Conservation (phyloP, 306 rosid species). For the Betula pendula region DNA sequence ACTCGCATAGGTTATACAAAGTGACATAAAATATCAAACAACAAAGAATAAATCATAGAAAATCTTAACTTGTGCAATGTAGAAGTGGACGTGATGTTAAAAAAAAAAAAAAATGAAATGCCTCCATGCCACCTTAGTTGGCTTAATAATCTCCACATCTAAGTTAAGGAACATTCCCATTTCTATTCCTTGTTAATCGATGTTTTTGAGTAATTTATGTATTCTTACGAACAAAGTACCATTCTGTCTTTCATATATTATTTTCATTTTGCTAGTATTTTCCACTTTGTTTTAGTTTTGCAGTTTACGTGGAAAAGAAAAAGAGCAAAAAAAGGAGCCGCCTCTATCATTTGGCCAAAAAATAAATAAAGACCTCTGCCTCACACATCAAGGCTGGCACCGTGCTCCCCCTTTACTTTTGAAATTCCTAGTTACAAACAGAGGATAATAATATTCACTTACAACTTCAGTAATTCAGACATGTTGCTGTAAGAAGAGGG, state of each 20-base stretch:
- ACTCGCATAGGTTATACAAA: not conserved
- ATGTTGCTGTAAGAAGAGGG: slow-evolving; percentile 44
- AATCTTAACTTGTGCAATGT: not conserved
- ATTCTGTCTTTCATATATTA: not conserved
- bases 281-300: not conserved
- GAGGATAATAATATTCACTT: slow-evolving; percentile 26
- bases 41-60: not conserved
- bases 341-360: not conserved
- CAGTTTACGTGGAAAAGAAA: not conserved
- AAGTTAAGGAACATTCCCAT: not conserved
- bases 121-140: not conserved
- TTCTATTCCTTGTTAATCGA: not conserved
- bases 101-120: not conserved
- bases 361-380: not conserved
- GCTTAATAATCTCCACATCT: not conserved
- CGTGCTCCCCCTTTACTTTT: not conserved
- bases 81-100: not conserved
- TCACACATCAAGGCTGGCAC: slow-evolving; percentile 6
- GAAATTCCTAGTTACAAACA: not conserved
- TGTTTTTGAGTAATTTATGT: not conserved
- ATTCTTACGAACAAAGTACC: not conserved
- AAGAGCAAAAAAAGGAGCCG: not conserved
- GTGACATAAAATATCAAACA: not conserved
- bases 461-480: slow-evolving; percentile 48
- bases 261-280: not conserved